Evolutionary conservation across 2,329 filamentous ascomycete species (phyloP), one percentile per base, ranked within the genome.

Genomic region (Alternaria arborescens): DNA sequence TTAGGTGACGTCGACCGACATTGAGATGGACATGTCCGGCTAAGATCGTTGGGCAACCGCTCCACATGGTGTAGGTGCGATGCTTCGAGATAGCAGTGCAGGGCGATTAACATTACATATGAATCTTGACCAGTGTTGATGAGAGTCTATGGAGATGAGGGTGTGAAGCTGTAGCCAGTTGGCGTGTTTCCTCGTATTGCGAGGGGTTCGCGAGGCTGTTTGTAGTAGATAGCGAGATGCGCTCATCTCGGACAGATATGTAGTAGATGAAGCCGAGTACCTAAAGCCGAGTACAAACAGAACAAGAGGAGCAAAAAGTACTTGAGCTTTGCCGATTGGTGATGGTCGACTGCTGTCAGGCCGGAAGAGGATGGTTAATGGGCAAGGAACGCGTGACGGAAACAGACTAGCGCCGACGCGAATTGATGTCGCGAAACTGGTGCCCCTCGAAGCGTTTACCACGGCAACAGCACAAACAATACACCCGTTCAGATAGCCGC

Each of bases 321-420:
- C 11, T n/a, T 2, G 20, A 14, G 20, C 26, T 22, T 20, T 24
- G 18, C 16, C 28, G 5, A 10, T 2, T 11, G 8, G 28, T 10
- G 22, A 44, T 7, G 43, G n/a, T 8, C 30, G 30, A 28, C 16
- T 16, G 42, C 20, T 30, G 58, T 56, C 69, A 72, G 61, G 42
- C 68, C 61, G 52, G 59, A 61, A 70, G 50, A 50, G 65, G 68
- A 60, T 44, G 43, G 18, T 43, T 68, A 61, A 71, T 68, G 59
- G 63, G 38, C 48, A 16, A 32, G 34, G 46, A 43, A 71, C 65
- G 66, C 68, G 65, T 66, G 60, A 55, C 48, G 43, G 28, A 67
- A 62, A 12, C 22, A 38, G 65, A 54, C 44, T 68, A 69, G 67
- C 61, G 65, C 18, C 11, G 30, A 61, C 61, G 52, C 65, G 60